Conservation (phyloP, 192 early-diverging fungal species). For the Gaertneriomyces semiglobifer region DNA sequence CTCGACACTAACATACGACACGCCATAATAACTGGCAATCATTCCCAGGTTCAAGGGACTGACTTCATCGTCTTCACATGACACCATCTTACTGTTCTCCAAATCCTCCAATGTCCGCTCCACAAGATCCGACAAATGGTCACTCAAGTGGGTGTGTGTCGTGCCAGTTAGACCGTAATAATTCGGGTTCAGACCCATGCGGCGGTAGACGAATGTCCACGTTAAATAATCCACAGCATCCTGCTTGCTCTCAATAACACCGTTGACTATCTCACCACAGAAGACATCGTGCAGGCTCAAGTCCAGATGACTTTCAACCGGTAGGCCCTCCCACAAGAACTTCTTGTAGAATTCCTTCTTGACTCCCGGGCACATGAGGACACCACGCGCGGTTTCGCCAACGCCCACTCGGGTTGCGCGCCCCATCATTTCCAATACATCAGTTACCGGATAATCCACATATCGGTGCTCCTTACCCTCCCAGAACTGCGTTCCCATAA, state of each 20-base stretch:
- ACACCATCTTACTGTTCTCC: slow-evolving; percentile 77
- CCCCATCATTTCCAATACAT: slow-evolving; percentile 99
- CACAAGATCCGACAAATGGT: slow-evolving; percentile 91
- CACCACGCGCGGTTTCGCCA: slow-evolving; percentile 64
- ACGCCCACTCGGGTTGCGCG: slow-evolving; percentile 68
- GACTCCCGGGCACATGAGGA: slow-evolving; percentile 90
- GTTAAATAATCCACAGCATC: slow-evolving; percentile 99
- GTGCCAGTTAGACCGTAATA: slow-evolving; percentile 83
- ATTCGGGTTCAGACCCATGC: slow-evolving; percentile 95
- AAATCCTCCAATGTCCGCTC: slow-evolving; percentile 87
- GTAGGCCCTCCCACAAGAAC: slow-evolving; percentile 93
- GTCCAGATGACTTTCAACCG: slow-evolving; percentile 93
- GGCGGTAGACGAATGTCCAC: slow-evolving; percentile 97
- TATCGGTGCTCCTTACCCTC: slow-evolving; percentile 94
- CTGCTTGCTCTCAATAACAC: slow-evolving; percentile 94
- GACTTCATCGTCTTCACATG: slow-evolving; percentile 62
- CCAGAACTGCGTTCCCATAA: slow-evolving; percentile 97
- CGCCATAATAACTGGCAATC: slow-evolving; percentile 97
- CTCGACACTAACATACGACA: slow-evolving; percentile 91
- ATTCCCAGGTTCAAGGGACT: slow-evolving; percentile 88
- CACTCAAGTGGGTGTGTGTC: slow-evolving; percentile 82
- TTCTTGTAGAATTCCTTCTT: slow-evolving; percentile 98
- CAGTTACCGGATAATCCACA: slow-evolving; percentile 90
- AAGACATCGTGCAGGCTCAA: slow-evolving; percentile 94
- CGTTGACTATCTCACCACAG: slow-evolving; percentile 93